These are phyloP conservation scores for Cyberlindnera petersonii DNA, from an alignment of 805 yeast genomes.

Conservation along the genomic window DNA sequence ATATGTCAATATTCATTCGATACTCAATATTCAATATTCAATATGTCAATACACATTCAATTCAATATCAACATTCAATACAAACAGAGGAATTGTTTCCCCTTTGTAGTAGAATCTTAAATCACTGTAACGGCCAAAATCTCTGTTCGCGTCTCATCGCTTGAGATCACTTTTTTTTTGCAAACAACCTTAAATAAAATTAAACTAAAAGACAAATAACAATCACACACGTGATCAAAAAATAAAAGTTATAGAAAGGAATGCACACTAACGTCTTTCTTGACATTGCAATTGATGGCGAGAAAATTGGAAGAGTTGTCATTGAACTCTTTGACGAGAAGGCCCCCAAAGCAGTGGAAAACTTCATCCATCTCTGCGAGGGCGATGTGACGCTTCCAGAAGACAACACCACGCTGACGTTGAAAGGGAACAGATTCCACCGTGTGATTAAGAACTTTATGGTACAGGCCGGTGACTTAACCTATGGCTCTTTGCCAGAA, in stretches of 20 bases:
- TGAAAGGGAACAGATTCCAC: constrained; percentile 49
- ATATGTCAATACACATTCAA: background rate
- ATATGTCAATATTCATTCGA: background rate
- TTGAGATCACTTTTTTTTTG: no score
- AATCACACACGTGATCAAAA: no score
- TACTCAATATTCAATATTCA: background rate
- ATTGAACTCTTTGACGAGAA: constrained; percentile 41
- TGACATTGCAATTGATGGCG: constrained; percentile 47
- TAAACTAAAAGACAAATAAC: no score
- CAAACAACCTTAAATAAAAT: no score
- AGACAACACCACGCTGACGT: constrained; percentile 30
- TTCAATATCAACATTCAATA: no score
- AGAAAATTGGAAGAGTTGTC: constrained; percentile 55
- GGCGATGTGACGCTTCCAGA: constrained; percentile 28
- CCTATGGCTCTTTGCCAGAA: constrained; percentile 34
- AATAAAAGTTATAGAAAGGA: background rate
- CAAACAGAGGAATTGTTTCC: no score
- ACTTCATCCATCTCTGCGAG: constrained; percentile 46
- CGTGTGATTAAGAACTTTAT: constrained; percentile 65
- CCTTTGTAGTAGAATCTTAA: no score
- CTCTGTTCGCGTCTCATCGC: no score
- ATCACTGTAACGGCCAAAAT: no score
- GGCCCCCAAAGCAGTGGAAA: constrained; percentile 56
- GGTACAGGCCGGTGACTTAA: constrained; percentile 64
- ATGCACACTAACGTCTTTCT: constrained; percentile 33